These are phyloP conservation scores for Falciphora oryzae DNA, from an alignment of 2,329 filamentous ascomycete genomes.

Conservation along the genomic window DNA sequence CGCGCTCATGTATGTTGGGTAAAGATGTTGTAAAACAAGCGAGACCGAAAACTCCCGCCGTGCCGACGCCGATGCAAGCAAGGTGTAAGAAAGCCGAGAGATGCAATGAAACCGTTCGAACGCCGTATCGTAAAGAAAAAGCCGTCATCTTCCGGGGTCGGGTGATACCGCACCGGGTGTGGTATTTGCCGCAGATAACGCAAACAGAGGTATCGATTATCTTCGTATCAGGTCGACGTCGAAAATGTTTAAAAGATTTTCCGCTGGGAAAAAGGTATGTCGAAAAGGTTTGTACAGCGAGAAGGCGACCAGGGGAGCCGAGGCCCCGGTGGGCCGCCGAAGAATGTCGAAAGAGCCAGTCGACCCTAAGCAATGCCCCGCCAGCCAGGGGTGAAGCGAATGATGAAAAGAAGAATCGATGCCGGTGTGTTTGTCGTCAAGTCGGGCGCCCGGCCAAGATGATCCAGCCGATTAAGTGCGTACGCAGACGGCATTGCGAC, in stretches of 20 bases:
- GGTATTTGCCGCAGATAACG: conserved; percentile 21
- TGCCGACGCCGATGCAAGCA: conserved; percentile 42
- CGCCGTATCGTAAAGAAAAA: conserved; percentile 40
- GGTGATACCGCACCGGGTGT: conserved; percentile 29
- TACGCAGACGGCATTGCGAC: conserved; percentile 14
- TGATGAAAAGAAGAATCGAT: conserved; percentile 32
- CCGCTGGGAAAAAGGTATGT: conserved; percentile 25
- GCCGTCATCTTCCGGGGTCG: conserved; percentile 33
- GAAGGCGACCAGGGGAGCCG: conserved; percentile 15
- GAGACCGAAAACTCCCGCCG: conserved; percentile 37
- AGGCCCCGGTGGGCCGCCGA: conserved; percentile 10
- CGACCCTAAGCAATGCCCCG: conserved; percentile 21
- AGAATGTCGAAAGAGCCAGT: conserved; percentile 23
- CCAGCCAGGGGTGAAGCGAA: conserved; percentile 29
- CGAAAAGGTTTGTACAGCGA: conserved; percentile 27
- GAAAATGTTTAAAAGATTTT: conserved; percentile 20
- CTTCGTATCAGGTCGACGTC: conserved; percentile 25
- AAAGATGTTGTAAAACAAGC: conserved; percentile 21
- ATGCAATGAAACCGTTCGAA: conserved; percentile 39
- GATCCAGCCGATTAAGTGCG: conserved; percentile 30
- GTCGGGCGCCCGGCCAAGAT: conserved; percentile 46
- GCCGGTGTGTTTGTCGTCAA: conserved; percentile 32
- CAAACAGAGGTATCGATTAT: conserved; percentile 27
- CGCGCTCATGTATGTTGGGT: conserved; percentile 29
- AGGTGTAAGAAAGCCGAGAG: conserved; percentile 25